Base-by-base conservation (phyloP, 1,284 basidiomycete genomes). In the Apiotrichum domesticum region DNA sequence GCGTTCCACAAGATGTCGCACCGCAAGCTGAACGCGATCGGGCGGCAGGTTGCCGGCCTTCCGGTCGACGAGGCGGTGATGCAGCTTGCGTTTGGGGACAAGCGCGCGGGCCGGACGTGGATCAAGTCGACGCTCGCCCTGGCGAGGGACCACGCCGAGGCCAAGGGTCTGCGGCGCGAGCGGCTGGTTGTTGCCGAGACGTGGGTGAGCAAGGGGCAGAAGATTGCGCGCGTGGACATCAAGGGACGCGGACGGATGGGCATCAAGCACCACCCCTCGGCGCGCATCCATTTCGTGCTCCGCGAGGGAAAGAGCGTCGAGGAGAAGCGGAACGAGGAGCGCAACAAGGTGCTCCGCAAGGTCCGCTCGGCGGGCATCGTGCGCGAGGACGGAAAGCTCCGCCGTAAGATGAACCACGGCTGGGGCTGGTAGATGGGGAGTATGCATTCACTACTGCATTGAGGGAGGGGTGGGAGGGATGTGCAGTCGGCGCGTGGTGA, bases 1-100 rank as follows among this genome's bases (percentile, higher is more conserved):
- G 85, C 87, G 3, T 84, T 84, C 68, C 95, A 97, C 82, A 94
- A 92, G 74, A 92, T 94, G 49, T 94, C 90, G 8, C 90, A 88
- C 63, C 84, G 92, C 56, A 98, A 98, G 77, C 80, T 97, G 53
- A 93, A 95, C 75, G 82, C 87, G 79, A 80, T 98, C 44, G 87
- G 88, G 6, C 81, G 85, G 54, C 90, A 97, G 75, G 90, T 98
- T 64, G 81, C 88, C 8, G 87, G 88, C 13, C 87, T 90, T 66
- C 90, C 92, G 11, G 85, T 95, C 58, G 93, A 97, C 77, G 86
- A 88, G 70, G 94, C 95, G 33, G 94, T 98, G 69, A 79, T 98
- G 52, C 95, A 98, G 72, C 95, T 98, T 88, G 84, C 89, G 72
- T 96, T 97, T 75, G 88, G 87, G 65, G 86, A 93, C 74, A 97